These are phyloP conservation scores for Rhynchospora tenuis DNA, from an alignment of 176 grass and related monocot genomes.

Conservation along the genomic window DNA sequence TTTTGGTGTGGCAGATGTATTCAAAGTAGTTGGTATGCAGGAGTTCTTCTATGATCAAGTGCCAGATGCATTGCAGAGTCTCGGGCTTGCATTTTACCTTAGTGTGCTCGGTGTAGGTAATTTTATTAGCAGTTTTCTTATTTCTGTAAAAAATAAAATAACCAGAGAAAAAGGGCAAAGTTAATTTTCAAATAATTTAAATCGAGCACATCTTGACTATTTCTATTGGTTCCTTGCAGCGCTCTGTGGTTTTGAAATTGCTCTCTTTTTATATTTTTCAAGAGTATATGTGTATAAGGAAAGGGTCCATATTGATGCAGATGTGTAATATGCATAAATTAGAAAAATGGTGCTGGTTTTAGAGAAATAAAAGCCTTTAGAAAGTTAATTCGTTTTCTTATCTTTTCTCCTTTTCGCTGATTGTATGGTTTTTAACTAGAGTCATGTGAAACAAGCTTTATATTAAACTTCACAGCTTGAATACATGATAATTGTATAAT, in stretches of 20 bases:
- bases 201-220: slow-evolving; percentile 65
- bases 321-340: slow-evolving; percentile 34
- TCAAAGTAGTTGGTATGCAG: slow-evolving; percentile 68
- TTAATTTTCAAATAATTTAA: slow-evolving; percentile 67
- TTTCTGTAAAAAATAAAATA: slow-evolving; percentile 39
- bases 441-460: neutral
- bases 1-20: slow-evolving; percentile 63
- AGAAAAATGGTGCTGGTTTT: neutral
- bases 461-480: no score
- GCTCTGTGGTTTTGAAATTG: slow-evolving; percentile 29
- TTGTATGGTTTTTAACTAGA: neutral
- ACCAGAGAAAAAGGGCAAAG: slow-evolving; percentile 29
- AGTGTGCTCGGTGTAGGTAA: slow-evolving; percentile 48
- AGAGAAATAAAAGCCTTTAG: neutral
- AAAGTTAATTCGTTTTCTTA: neutral
- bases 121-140: slow-evolving; percentile 45
- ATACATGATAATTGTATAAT: no score
- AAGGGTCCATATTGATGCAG: neutral
- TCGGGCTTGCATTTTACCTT: slow-evolving; percentile 56
- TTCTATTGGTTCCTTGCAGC: slow-evolving; percentile 63
- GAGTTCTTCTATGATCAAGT: slow-evolving; percentile 98
- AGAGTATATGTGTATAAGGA: slow-evolving; percentile 31
- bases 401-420: neutral
- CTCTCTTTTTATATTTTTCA: slow-evolving; percentile 32
- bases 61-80: slow-evolving; percentile 39